Percentiles rank a stretch among this genome's conserved stretches.
phyloP scores from a whole-genome alignment of 2,329 filamentous ascomycete genomes.

The Microcyclospora tardicrescens region DNA sequence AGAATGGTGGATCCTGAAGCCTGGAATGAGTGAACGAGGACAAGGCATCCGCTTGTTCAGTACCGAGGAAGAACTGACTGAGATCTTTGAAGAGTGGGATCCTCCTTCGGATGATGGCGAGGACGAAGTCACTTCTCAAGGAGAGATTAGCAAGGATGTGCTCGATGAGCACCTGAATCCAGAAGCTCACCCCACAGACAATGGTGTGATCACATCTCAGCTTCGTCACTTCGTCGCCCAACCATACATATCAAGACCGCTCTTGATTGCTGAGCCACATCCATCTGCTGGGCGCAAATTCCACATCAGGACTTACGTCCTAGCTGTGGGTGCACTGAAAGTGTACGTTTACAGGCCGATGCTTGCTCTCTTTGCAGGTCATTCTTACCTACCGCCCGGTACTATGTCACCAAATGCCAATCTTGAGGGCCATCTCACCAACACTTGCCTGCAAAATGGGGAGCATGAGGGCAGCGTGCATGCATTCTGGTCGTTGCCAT shows the following conservation, averaged over 20 bases:
- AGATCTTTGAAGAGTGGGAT: slow-evolving; percentile 89
- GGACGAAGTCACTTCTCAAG: slow-evolving; percentile 11
- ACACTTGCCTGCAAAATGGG: slow-evolving; percentile 71
- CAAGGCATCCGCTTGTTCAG: slow-evolving; percentile 87
- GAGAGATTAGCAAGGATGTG: slow-evolving; percentile 19
- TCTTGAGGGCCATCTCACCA: slow-evolving; percentile 73
- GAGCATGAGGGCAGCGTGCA: slow-evolving; percentile 52
- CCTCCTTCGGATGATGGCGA: slow-evolving; percentile 52
- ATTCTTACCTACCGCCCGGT: slow-evolving; percentile 56
- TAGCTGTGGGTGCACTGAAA: slow-evolving; percentile 63
- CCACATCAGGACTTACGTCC: slow-evolving; percentile 84
- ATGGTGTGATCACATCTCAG: slow-evolving; percentile 68
- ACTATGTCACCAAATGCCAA: slow-evolving; percentile 30
- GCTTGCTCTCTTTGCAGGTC: slow-evolving; percentile 82
- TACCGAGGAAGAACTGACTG: slow-evolving; percentile 68
- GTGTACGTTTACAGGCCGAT: slow-evolving; percentile 82
- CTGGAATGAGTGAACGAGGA: slow-evolving; percentile 91
- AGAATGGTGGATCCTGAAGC: slow-evolving; percentile 97
- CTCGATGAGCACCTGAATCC: slow-evolving; percentile 27
- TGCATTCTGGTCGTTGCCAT: slow-evolving; percentile 59
- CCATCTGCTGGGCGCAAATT: slow-evolving; percentile 59
- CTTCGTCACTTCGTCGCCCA: slow-evolving; percentile 93
- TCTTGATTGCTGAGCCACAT: slow-evolving; percentile 47
- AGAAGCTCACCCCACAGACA: slow-evolving; percentile 5
- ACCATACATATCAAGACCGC: slow-evolving; percentile 81